Evolutionary conservation across 2,329 filamentous ascomycete genomes (phyloP).

Genomic region (Rhinocladiella similis): DNA sequence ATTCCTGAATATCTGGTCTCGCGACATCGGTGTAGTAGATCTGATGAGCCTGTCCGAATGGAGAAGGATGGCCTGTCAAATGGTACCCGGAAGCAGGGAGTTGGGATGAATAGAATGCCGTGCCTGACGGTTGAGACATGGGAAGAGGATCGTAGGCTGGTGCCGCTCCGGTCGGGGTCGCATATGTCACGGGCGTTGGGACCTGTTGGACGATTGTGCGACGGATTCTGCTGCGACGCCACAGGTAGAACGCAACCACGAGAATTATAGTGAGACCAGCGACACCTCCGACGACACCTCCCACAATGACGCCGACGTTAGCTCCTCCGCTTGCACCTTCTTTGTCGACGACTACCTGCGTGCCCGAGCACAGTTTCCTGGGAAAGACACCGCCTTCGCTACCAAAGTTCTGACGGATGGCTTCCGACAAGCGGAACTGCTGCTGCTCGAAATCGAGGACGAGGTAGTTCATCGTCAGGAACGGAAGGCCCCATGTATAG

Average conservation of each 20-base stretch:
- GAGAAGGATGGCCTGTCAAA: too few relatives aligned
- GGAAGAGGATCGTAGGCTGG: too few relatives aligned
- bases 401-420: conserved; percentile 9
- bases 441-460: conserved; percentile 15
- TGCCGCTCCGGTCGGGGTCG: too few relatives aligned
- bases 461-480: conserved; percentile 24
- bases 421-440: conserved; percentile 14
- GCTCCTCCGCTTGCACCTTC: not conserved
- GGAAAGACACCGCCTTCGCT: conserved; percentile 5
- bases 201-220: not conserved
- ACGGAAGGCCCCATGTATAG: conserved; percentile 19
- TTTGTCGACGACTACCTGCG: not conserved
- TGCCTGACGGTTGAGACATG: too few relatives aligned
- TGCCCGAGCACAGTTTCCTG: not conserved
- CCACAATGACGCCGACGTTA: conserved; percentile 24
- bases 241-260: conserved; percentile 1
- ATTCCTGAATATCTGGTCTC: not conserved
- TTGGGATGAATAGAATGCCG: too few relatives aligned
- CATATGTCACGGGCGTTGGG: not conserved
- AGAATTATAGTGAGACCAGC: conserved; percentile 3
- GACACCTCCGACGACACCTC: conserved; percentile 25
- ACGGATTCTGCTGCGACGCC: not conserved
- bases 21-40: not conserved
- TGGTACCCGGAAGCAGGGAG: too few relatives aligned
- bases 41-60: too few relatives aligned